Base-by-base conservation (phyloP, 2,329 filamentous ascomycete genomes). In the Aspergillus cejpii region DNA sequence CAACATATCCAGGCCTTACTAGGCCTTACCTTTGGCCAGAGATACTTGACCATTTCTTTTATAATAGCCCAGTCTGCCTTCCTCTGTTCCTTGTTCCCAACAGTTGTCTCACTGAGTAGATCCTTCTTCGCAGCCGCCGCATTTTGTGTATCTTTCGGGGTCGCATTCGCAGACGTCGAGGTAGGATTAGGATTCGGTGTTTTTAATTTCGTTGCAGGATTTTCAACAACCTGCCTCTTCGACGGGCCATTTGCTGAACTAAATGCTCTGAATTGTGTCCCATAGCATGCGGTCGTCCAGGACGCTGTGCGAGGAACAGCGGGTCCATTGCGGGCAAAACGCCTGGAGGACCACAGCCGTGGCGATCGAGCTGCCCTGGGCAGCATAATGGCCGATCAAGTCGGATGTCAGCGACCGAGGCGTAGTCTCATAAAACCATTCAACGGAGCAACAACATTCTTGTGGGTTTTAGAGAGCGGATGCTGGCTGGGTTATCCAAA, bases 51-150 rank as follows among this genome's bases (percentile, higher is more conserved):
- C 91, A 98, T 97, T 66, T 98, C 91, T 70, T 86, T 94, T 76
- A 98, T 92, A 55, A 98, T 98, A 38, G 90, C 90, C 91, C 91
- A 96, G 63, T 98, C 92, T 6, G 90, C 91, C 70, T 90, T 94
- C 57, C 92, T 81, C 75, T 98, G 94, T 69, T 96, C 87, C 58
- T 90, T 82, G 15, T 81, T 83, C 40, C 80, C 81, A 61, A 79
- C 63, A 1, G 80, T 83, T 49, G 85, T 77, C 60, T 84, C 75
- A 10, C 76, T 70, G 15, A 85, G 77, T 34, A 90, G 67, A 23
- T 79, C 75, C 55, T 83, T 81, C 47, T 69, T 68, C 42, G 58
- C 48, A n/a, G 57, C 39, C 38, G 61, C 58, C 23, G 55, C 56
- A 48, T 58, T 56, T 15, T 47, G 52, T 34, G 44, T 44, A 40